Conservation (phyloP, 805 yeast species). For the Myxozyma lipomycoides region DNA sequence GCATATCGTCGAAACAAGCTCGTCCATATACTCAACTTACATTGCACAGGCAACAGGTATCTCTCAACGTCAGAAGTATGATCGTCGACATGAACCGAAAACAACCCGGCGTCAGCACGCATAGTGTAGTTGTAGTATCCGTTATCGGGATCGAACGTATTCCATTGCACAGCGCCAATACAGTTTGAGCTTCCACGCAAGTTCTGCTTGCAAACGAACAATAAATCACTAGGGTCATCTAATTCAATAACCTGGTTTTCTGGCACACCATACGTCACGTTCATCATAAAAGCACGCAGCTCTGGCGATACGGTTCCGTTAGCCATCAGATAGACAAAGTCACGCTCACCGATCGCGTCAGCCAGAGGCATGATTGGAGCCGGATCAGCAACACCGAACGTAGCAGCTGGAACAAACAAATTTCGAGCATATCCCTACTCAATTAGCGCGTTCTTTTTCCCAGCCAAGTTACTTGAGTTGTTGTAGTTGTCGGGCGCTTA, state of each 20-base stretch:
- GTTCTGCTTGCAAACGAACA: conserved; percentile 33
- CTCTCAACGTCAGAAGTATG: conserved; percentile 34
- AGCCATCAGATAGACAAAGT: conserved; percentile 32
- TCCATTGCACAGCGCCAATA: conserved; percentile 39
- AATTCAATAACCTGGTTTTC: conserved; percentile 30
- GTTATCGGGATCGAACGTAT: conserved; percentile 31
- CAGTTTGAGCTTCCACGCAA: conserved; percentile 36
- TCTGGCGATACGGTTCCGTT: conserved; percentile 31
- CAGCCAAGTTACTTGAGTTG: no score
- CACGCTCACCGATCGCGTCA: conserved; percentile 31
- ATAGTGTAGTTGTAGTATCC: conserved; percentile 37
- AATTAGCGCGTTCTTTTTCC: no score
- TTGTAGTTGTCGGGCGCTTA: conserved; percentile 19
- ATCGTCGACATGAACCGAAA: conserved; percentile 31
- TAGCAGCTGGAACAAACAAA: conserved; percentile 35
- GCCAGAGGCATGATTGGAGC: conserved; percentile 30
- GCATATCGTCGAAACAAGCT: not conserved
- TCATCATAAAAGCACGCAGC: conserved; percentile 32
- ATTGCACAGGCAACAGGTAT: conserved; percentile 37
- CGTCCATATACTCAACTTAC: conserved; percentile 30
- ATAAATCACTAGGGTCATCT: conserved; percentile 30
- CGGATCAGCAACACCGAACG: conserved; percentile 36
- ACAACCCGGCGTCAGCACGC: conserved; percentile 37
- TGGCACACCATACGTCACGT: conserved; percentile 36
- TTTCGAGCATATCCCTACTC: conserved; percentile 36